phyloP scores from a whole-genome alignment of 805 yeast genomes.

The Starmerella sp. region DNA sequence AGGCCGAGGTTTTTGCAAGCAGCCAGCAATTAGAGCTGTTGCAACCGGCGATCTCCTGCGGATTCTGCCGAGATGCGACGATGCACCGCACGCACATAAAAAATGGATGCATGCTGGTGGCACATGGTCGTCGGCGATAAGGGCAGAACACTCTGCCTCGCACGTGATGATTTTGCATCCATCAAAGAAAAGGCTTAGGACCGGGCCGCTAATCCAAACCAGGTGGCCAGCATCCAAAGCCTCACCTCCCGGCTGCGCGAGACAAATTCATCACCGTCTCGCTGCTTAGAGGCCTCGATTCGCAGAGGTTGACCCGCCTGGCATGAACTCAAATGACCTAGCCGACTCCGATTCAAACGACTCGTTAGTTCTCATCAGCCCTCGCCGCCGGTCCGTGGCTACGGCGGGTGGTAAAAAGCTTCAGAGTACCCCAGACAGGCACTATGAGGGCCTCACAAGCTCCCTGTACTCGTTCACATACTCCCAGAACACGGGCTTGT shows the following conservation, averaged over 20 bases:
- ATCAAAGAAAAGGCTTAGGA: neutral
- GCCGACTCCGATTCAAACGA: neutral
- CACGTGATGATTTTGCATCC: neutral
- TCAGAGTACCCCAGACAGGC: neutral
- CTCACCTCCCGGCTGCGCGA: neutral
- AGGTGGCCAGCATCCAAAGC: neutral
- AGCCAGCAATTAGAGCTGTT: too few species aligned
- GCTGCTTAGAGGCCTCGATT: neutral
- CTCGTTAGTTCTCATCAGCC: neutral
- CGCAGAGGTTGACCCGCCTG: neutral
- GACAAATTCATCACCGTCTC: neutral
- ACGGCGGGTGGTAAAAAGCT: neutral
- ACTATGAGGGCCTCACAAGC: neutral
- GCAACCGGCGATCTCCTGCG: too few species aligned
- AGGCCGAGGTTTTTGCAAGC: too few species aligned
- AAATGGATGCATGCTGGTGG: neutral
- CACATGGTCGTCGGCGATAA: neutral
- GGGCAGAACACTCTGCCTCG: neutral
- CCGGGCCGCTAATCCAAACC: neutral
- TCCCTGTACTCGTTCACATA: constrained; percentile 21
- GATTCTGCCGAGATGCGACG: too few species aligned
- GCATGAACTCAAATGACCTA: neutral
- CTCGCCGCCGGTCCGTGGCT: neutral
- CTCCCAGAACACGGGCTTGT: constrained; percentile 15
- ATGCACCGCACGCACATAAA: neutral